Conservation (phyloP, 139 green algal genomes). For the Bryopsis sp. region DNA sequence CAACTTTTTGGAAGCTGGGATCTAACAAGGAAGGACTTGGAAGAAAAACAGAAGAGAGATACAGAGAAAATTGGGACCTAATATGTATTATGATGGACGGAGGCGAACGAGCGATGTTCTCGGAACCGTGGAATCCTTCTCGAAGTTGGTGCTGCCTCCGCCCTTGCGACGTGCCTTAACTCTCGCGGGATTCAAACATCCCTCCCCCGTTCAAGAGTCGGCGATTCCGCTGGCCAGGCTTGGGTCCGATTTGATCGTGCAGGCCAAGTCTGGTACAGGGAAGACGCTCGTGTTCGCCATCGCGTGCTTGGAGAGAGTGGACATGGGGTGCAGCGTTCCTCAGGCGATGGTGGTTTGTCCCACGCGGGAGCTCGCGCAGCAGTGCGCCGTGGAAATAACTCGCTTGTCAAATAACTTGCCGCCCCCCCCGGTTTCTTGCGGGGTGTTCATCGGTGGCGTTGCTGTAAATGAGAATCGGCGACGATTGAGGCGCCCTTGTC, state of each 20-base stretch:
- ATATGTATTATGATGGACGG: no score
- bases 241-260: constrained; percentile 69
- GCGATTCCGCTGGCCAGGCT: constrained; percentile 61
- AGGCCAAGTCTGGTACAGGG: constrained; percentile 78
- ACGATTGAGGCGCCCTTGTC: constrained; percentile 24
- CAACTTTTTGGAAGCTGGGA: no score
- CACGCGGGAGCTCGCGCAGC: constrained; percentile 72
- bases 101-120: constrained; percentile 42
- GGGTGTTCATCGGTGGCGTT: constrained; percentile 23
- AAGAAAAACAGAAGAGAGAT: no score
- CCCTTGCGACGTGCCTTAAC: constrained; percentile 37
- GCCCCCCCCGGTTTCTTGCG: constrained; percentile 3
- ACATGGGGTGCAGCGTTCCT: constrained; percentile 21
- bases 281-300: constrained; percentile 73
- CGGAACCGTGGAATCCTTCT: constrained; percentile 37
- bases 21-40: no score
- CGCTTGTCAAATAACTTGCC: constrained; percentile 18
- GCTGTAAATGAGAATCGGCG: constrained; percentile 16
- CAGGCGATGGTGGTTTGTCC: constrained; percentile 68
- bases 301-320: constrained; percentile 40
- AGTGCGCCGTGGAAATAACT: constrained; percentile 30
- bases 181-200: constrained; percentile 43
- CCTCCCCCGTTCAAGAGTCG: constrained; percentile 62
- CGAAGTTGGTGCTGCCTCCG: constrained; percentile 45
- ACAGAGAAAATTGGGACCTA: no score